Evolutionary conservation across 225 moss, liverwort and hornwort species (phyloP).

Genomic region (Marchantia polymorpha): DNA sequence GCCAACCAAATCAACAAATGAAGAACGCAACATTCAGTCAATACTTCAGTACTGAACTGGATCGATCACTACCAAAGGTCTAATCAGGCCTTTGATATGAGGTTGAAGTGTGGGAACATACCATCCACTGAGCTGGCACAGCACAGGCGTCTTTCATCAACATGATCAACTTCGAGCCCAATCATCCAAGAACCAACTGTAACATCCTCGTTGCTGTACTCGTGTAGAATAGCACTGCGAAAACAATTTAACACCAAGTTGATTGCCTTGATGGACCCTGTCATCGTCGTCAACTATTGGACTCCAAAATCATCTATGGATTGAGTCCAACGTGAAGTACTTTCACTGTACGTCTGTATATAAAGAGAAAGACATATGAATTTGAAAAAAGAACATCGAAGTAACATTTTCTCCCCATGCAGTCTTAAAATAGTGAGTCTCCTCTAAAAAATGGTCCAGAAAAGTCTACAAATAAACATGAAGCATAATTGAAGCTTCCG

Average conservation of each 20-base stretch:
- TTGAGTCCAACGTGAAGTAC: too few species aligned
- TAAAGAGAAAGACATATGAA: background rate
- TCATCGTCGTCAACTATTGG: background rate
- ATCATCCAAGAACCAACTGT: conserved; percentile 95
- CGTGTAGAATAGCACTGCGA: conserved; percentile 77
- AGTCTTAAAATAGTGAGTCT: background rate
- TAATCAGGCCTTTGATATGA: too few species aligned
- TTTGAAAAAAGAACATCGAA: too few species aligned
- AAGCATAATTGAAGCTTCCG: background rate
- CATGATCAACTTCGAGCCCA: conserved; percentile 72
- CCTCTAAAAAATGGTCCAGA: background rate
- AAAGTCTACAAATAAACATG: background rate
- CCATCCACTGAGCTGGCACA: conserved; percentile 65
- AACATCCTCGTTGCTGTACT: conserved; percentile 91
- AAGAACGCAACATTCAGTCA: background rate
- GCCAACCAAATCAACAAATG: background rate
- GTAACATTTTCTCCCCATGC: too few species aligned
- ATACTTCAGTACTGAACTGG: background rate
- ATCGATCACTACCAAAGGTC: background rate
- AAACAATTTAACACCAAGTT: background rate
- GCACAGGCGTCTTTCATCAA: conserved; percentile 87
- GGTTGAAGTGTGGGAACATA: conserved; percentile 18
- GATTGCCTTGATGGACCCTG: background rate
- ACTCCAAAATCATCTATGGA: background rate
- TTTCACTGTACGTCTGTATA: background rate